Percentiles rank a stretch among this genome's conserved stretches.
Evolutionary conservation across 352 stramenopile species (phyloP).

Genomic region (Chrysophaeum taylorii): DNA sequence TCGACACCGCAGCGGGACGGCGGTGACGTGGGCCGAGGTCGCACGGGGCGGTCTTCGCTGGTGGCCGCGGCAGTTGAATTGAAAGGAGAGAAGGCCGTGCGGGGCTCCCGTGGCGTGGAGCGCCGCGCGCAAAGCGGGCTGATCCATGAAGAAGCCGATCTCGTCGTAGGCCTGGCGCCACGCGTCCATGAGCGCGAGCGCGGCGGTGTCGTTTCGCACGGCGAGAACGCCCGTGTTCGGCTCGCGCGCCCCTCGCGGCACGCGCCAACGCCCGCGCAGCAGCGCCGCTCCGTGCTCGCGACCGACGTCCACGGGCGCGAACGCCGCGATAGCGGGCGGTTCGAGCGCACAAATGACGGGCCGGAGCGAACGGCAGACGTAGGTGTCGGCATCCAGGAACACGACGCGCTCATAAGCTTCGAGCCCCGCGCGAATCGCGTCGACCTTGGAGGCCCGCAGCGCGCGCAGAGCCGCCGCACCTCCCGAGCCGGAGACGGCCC

Average conservation of each 20-base stretch:
- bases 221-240: constrained; percentile 13
- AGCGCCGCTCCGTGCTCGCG: background rate
- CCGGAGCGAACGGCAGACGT: background rate
- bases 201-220: background rate
- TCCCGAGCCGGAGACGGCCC: background rate
- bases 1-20: background rate
- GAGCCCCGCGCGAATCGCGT: background rate
- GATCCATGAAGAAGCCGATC: constrained; percentile 15
- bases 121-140: constrained; percentile 12
- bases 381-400: constrained; percentile 11
- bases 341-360: background rate
- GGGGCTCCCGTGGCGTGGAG: constrained; percentile 9
- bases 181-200: background rate
- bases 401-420: background rate
- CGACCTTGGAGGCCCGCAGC: background rate
- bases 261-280: background rate
- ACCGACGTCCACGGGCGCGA: background rate
- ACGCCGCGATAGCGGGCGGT: background rate
- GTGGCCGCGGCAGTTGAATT: constrained; percentile 12
- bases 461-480: background rate
- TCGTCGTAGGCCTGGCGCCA: constrained; percentile 5
- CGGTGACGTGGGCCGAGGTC: background rate
- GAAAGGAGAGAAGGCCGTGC: background rate
- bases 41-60: no score
- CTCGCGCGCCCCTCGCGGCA: background rate